Conservation (phyloP, 192 early-diverging fungal genomes). For the Lunasporangiospora selenospora region DNA sequence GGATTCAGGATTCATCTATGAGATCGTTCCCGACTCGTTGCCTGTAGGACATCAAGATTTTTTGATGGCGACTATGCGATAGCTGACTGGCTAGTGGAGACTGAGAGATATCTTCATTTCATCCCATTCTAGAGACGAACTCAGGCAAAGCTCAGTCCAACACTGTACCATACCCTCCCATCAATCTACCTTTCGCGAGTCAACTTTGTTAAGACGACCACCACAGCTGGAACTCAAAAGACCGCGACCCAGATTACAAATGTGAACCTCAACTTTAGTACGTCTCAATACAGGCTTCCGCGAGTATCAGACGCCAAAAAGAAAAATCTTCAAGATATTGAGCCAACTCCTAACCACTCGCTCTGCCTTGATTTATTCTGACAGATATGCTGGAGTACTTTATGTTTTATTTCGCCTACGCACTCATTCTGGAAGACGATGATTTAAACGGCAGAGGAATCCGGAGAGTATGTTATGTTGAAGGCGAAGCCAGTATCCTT, state of each 20-base stretch:
- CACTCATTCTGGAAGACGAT: conserved; percentile 41
- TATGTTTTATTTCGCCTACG: conserved; percentile 46
- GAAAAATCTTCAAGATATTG: too few relatives aligned
- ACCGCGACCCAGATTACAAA: conserved; percentile 30
- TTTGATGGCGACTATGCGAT: neutral
- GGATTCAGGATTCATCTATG: conserved; percentile 38
- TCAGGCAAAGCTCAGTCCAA: conserved; percentile 39
- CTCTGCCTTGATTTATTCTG: too few relatives aligned
- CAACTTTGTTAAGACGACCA: conserved; percentile 31
- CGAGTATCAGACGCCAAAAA: too few relatives aligned
- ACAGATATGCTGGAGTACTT: conserved; percentile 50
- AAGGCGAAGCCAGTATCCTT: too few relatives aligned
- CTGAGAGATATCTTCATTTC: too few relatives aligned
- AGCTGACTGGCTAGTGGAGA: neutral
- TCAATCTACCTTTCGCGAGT: conserved; percentile 44
- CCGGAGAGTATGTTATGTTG: conserved; percentile 23
- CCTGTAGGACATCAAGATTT: conserved; percentile 11
- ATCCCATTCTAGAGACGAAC: conserved; percentile 20
- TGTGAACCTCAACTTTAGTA: conserved; percentile 49
- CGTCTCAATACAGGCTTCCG: too few relatives aligned
- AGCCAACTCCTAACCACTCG: too few relatives aligned
- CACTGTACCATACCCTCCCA: conserved; percentile 35
- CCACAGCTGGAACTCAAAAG: conserved; percentile 25
- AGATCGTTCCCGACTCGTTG: conserved; percentile 34
- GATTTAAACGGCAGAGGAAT: conserved; percentile 30